Base-by-base conservation (phyloP, 768 basidiomycete genomes). In the Steccherinum ochraceum region DNA sequence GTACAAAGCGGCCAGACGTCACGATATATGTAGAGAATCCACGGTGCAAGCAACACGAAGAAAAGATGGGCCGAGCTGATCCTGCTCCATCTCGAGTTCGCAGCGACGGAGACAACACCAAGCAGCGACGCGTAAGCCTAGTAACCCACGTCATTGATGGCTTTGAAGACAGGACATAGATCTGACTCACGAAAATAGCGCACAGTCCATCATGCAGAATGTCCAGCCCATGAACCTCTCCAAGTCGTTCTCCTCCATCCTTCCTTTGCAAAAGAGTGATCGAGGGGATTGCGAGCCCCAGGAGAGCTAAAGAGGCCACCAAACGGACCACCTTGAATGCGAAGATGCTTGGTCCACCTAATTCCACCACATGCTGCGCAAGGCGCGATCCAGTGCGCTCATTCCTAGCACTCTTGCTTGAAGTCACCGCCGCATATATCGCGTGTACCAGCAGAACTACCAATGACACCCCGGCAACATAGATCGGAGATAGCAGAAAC, bases 1-100 rank as follows among this genome's bases (percentile, higher is more conserved):
- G 69, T 71, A n/a, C 59, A 53, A 4, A 72, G 54, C 1, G 72
- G 72, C 56, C 60, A 72, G 7, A 74, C 30, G 25, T 58, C 50
- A 18, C 69, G 56, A 53, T 69, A 70, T 11, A 58, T 58, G 52
- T 64, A 73, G 5, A 45, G 16, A 10, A 46, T 26, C n/a, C 27
- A 49, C 1, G 24, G 18, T 13, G 48, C 26, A n/a, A 43, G 41
- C 7, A 43, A 18, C 5, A 43, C 41, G 21, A 43, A 19, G 4
- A 48, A 21, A 5, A 56, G 40, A 24, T 56, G 54, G 4, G 57
- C 54, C 52, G 60, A 61, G 4, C 64, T 54, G 7, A 60, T 58
- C 7, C 52, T 24, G 12, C 62, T 62, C 1, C 64, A 16, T 0
- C 54, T 56, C 3, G 63, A 51, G 2, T 62, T 58, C 2, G 63